A percentile compares a stretch with the other conserved stretches of the same genome.
Conservation (phyloP, 1,284 basidiomycete genomes). For the Rhodotorula sp. region DNA sequence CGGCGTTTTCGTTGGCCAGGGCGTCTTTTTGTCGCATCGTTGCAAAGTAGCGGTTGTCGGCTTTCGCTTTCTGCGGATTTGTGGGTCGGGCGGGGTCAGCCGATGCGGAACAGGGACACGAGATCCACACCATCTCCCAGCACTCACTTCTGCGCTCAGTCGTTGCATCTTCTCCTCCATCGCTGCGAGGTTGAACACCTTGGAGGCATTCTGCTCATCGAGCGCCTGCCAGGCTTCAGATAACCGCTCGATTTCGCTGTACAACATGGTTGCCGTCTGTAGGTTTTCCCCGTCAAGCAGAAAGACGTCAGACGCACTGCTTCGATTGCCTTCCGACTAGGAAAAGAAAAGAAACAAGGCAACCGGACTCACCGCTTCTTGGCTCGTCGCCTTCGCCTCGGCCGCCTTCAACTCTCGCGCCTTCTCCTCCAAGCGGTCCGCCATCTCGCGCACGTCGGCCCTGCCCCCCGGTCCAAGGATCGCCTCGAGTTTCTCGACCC, state of each 20-base stretch:
- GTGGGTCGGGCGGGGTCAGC: constrained; percentile 42
- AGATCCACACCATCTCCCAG: too few species aligned
- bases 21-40: constrained; percentile 87
- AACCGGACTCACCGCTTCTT: constrained; percentile 52
- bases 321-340: too few species aligned
- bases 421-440: constrained; percentile 60
- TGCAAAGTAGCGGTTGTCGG: constrained; percentile 91
- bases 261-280: constrained; percentile 72
- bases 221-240: constrained; percentile 84
- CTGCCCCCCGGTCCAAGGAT: constrained; percentile 61
- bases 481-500: constrained; percentile 62
- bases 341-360: background rate
- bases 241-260: constrained; percentile 79
- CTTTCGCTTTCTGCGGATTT: constrained; percentile 70
- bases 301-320: background rate
- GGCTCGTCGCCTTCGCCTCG: constrained; percentile 52
- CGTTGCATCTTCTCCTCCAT: constrained; percentile 70
- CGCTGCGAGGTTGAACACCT: constrained; percentile 73
- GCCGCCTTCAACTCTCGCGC: constrained; percentile 63
- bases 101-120: background rate
- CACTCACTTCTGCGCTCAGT: constrained; percentile 49
- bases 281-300: too few species aligned
- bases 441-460: constrained; percentile 57
- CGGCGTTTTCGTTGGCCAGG: constrained; percentile 71
- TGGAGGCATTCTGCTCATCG: constrained; percentile 76